Conservation (phyloP, 441 rosid species). For the Erysimum pusillum region DNA sequence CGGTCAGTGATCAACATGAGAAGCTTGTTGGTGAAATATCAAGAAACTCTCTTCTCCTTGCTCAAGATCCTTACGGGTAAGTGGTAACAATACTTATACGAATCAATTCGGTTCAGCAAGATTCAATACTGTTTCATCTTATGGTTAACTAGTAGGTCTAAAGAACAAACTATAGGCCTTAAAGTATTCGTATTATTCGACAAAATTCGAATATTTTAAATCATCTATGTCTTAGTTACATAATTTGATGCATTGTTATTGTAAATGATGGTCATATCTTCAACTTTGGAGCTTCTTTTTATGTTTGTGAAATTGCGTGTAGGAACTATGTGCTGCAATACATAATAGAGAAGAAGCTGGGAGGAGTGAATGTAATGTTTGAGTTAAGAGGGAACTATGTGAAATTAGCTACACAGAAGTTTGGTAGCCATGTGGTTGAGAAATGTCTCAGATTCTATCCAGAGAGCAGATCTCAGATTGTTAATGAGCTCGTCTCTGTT, state of each 20-base stretch:
- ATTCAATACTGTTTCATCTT: not conserved
- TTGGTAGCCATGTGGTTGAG: constrained; percentile 70
- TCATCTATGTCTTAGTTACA: not conserved
- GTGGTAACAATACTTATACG: constrained; percentile 31
- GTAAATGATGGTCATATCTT: not conserved
- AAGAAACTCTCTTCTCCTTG: constrained; percentile 63
- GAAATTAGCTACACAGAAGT: constrained; percentile 61
- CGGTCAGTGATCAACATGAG: constrained; percentile 58
- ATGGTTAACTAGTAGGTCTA: not conserved
- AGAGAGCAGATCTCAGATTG: constrained; percentile 48
- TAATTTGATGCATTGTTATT: not conserved
- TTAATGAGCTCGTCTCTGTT: constrained; percentile 54
- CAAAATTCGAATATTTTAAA: not conserved
- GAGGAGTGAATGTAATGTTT: constrained; percentile 40
- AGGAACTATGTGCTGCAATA: constrained; percentile 67
- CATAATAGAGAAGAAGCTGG: constrained; percentile 54
- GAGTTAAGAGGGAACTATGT: constrained; percentile 54
- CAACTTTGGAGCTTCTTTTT: not conserved
- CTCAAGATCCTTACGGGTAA: constrained; percentile 92
- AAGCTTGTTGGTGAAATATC: constrained; percentile 64
- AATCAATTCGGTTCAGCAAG: not conserved
- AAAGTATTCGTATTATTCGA: not conserved
- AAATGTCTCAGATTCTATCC: constrained; percentile 54
- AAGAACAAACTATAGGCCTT: not conserved
- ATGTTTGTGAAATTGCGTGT: constrained; percentile 15